phyloP scores from a whole-genome alignment of 805 yeast genomes.

The Candida boidinii region DNA sequence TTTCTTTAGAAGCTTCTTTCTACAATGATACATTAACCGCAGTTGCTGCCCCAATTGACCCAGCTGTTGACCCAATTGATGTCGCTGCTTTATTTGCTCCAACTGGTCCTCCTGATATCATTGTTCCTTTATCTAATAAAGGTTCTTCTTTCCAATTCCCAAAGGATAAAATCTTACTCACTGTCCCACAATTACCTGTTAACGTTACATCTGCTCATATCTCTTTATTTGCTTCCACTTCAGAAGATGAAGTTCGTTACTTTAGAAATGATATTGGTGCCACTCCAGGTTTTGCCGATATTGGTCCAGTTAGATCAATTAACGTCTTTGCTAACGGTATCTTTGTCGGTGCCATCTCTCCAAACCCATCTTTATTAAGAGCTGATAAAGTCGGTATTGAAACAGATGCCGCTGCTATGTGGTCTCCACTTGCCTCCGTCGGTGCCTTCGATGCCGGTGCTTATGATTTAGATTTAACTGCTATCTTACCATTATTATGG shows the following conservation, averaged over 20 bases:
- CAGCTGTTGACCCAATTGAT: constrained; percentile 1
- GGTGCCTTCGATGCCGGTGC: constrained; percentile 21
- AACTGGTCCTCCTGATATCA: constrained; percentile 16
- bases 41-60: constrained; percentile 3
- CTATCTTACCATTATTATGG: constrained; percentile 23
- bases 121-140: constrained; percentile 15
- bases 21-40: constrained; percentile 12
- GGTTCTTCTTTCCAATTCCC: constrained; percentile 17
- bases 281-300: constrained; percentile 8
- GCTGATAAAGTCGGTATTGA: constrained; percentile 13
- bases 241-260: constrained; percentile 19
- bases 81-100: constrained; percentile 11
- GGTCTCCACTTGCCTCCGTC: constrained; percentile 21
- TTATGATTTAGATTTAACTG: constrained; percentile 21
- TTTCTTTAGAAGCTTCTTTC: constrained; percentile 16
- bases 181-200: constrained; percentile 14
- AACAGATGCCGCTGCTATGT: constrained; percentile 9
- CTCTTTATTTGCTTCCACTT: constrained; percentile 20
- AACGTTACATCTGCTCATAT: constrained; percentile 20
- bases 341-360: constrained; percentile 18
- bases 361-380: constrained; percentile 23
- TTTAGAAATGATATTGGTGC: constrained; percentile 11
- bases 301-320: constrained; percentile 21
- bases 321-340: constrained; percentile 17
- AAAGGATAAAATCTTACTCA: constrained; percentile 11